Evolutionary conservation across 768 basidiomycete species (phyloP), one percentile per base, ranked within the genome.

Genomic region (Glaciozyma martinii): DNA sequence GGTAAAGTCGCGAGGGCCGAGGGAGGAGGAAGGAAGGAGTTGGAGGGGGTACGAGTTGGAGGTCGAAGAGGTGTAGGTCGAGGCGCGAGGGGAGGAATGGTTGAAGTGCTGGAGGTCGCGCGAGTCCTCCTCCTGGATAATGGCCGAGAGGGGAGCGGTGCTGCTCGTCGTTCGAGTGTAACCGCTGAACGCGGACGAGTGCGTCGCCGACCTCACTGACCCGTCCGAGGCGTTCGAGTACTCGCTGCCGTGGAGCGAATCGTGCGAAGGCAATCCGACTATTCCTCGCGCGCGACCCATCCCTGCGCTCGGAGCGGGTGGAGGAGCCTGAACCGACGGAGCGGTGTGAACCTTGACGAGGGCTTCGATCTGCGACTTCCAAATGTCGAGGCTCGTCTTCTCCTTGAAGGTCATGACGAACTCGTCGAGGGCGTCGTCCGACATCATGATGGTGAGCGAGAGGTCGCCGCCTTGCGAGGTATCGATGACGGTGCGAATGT

Each of bases 371-470:
- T 87, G 87, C 59, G 80, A 82, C 75, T 82, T 86, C 95, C 95
- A 98, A 1, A 87, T 81, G 73, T 97, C 90, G 63, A 95, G 81
- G 3, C 87, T 87, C n/a, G 85, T 80, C 37, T 88, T 84, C 61
- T 98, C 90, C 74, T 86, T 88, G 82, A 95, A 99, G 72, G 91
- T 87, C 55, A 99, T 82, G 76, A 97, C 94, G 78, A 99, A 98
- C 58, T 88, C 89, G 66, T 95, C 93, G 61, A 95, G 80, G 43
- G 82, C 80, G 74, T 94, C 90, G 75, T 98, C 94, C 78, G 92
- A 66, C 92, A 99, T 97, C 72, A 90, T 87, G 73, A 99, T 94
- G 7, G 94, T 95, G 67, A 98, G 81, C 74, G 90, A 93, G 79
- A 95, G 82, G 76, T 94, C 93, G 42, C 86, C 86, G 23, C 65